Percentiles rank a stretch among this genome's conserved stretches.
Conservation (phyloP, 2,329 filamentous ascomycete species). For the Chrysoporthe cubensis region DNA sequence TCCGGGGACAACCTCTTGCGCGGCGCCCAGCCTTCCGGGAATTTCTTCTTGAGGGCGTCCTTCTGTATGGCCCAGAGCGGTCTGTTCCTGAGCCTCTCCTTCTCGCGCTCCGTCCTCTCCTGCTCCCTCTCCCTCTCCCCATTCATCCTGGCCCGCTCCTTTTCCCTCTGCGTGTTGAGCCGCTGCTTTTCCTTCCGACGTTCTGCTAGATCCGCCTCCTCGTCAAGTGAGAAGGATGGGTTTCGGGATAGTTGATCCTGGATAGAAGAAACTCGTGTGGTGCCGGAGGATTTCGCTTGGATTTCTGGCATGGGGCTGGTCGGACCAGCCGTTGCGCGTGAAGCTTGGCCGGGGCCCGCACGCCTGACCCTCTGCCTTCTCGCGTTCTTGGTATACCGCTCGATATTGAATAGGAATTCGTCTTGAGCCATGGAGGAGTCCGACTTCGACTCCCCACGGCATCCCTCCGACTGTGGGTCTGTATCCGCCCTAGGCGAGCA, state of each 20-base stretch:
- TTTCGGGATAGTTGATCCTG: neutral
- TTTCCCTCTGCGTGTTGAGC: constrained; percentile 36
- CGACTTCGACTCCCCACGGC: neutral
- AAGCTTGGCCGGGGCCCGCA: neutral
- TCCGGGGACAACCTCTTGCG: constrained; percentile 89
- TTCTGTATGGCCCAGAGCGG: constrained; percentile 78
- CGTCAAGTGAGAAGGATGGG: neutral
- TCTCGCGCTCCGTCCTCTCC: constrained; percentile 36
- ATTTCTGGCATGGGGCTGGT: neutral
- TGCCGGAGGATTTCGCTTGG: neutral
- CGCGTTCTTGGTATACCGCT: neutral
- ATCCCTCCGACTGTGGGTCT: neutral
- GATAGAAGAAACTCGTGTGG: neutral
- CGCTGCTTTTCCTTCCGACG: constrained; percentile 49
- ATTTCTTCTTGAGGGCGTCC: constrained; percentile 73
- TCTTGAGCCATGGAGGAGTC: neutral
- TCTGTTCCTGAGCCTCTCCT: constrained; percentile 24
- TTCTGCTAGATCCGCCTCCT: neutral
- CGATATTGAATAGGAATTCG: constrained; percentile 4
- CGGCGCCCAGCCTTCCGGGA: constrained; percentile 80
- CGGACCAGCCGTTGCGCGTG: neutral
- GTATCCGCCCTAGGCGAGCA: neutral
- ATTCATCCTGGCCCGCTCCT: constrained; percentile 37
- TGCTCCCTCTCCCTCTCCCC: constrained; percentile 35
- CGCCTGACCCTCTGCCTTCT: neutral